Percentiles rank a stretch among this genome's conserved stretches.
Evolutionary conservation across 1,284 basidiomycete genomes (phyloP).

Genomic region (Vanrija pseudolonga): DNA sequence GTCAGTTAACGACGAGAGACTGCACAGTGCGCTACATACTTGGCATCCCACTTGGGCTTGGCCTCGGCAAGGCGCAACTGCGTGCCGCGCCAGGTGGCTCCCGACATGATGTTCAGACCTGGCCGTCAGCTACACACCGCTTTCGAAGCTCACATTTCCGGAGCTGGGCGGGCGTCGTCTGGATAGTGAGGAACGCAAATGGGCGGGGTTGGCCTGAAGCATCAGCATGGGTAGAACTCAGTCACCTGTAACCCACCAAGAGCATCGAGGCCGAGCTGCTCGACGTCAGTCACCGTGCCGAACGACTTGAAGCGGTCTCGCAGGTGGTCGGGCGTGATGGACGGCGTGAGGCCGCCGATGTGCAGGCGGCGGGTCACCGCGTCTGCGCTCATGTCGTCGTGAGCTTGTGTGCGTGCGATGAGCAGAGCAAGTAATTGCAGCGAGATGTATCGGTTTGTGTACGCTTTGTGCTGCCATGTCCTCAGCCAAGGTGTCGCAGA

Average conservation of each 20-base stretch:
- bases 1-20: neutral
- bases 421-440: neutral
- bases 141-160: slow-evolving; percentile 36
- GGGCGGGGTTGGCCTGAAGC: slow-evolving; percentile 38
- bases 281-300: slow-evolving; percentile 40
- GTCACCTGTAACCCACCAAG: slow-evolving; percentile 38
- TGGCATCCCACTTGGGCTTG: slow-evolving; percentile 29
- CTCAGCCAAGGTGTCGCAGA: neutral
- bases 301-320: slow-evolving; percentile 46
- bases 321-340: slow-evolving; percentile 41
- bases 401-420: neutral
- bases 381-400: slow-evolving; percentile 10
- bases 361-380: slow-evolving; percentile 41
- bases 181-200: slow-evolving; percentile 43
- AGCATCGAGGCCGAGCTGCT: slow-evolving; percentile 37
- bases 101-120: slow-evolving; percentile 48
- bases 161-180: slow-evolving; percentile 40
- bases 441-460: neutral
- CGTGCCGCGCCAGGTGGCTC: slow-evolving; percentile 46
- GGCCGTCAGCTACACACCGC: neutral
- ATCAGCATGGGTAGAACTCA: neutral
- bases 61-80: slow-evolving; percentile 44
- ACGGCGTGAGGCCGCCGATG: slow-evolving; percentile 43
- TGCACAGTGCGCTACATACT: slow-evolving; percentile 10
- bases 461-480: neutral